Evolutionary conservation across 192 early-diverging fungal genomes (phyloP).

Genomic region (Lunasporangiospora selenospora): DNA sequence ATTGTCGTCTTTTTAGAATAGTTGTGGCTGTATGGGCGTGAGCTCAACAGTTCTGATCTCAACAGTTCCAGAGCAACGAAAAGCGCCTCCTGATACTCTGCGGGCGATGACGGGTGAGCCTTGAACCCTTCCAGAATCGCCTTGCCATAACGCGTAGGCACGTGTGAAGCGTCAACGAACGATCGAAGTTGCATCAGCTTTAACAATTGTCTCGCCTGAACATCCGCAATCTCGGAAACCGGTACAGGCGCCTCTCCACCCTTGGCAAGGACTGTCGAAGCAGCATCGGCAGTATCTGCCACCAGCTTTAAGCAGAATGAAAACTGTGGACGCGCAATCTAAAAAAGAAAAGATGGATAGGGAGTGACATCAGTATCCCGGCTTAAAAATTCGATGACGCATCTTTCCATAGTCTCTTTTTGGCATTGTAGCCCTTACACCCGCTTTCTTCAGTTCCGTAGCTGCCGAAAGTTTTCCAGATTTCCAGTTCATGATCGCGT

Average conservation of each 20-base stretch:
- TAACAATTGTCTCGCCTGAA: slow-evolving; percentile 29
- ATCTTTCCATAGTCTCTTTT: background rate
- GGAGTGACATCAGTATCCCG: background rate
- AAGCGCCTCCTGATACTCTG: slow-evolving; percentile 55
- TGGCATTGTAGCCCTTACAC: slow-evolving; percentile 30
- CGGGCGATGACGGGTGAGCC: slow-evolving; percentile 5
- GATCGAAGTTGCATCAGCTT: slow-evolving; percentile 36
- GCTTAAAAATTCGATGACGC: no score
- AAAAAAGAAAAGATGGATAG: slow-evolving; percentile 2
- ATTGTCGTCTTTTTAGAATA: slow-evolving; percentile 49
- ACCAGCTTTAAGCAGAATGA: slow-evolving; percentile 27
- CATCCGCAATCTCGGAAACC: slow-evolving; percentile 10
- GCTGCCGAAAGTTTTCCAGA: slow-evolving; percentile 37
- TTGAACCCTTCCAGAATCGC: slow-evolving; percentile 38
- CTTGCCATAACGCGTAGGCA: slow-evolving; percentile 51
- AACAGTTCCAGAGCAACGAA: slow-evolving; percentile 62
- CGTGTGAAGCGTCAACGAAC: slow-evolving; percentile 48
- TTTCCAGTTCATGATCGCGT: slow-evolving; percentile 50
- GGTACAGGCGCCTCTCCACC: background rate
- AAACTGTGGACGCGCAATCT: slow-evolving; percentile 24
- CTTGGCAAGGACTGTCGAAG: slow-evolving; percentile 11
- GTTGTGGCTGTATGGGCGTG: slow-evolving; percentile 51
- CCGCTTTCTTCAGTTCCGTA: slow-evolving; percentile 51
- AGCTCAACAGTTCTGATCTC: slow-evolving; percentile 53
- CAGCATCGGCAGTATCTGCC: slow-evolving; percentile 18